Evolutionary conservation across 2,329 filamentous ascomycete genomes (phyloP).

Genomic region (Simplicillium aogashimaense): DNA sequence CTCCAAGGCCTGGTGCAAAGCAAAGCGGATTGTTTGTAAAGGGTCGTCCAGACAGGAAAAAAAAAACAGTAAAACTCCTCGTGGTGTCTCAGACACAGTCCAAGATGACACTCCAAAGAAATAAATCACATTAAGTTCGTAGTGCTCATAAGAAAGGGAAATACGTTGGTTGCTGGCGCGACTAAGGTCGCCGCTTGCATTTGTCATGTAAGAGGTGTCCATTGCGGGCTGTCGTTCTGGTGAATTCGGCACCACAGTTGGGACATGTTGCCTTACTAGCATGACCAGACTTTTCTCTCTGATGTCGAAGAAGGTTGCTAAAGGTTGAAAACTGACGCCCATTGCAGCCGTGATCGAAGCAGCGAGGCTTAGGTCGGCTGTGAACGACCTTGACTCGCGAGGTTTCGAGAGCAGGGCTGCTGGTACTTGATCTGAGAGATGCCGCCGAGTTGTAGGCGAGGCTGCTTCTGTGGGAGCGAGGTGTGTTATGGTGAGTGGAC

Average conservation of each 20-base stretch:
- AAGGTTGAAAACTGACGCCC: constrained; percentile 93
- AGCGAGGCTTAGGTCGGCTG: constrained; percentile 83
- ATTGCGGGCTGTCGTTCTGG: constrained; percentile 77
- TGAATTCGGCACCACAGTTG: constrained; percentile 88
- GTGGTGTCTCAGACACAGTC: neutral
- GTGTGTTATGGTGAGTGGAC: too few species aligned
- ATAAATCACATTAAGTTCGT: too few species aligned
- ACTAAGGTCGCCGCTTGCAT: constrained; percentile 53
- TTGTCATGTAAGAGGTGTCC: constrained; percentile 82
- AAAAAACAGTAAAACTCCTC: too few species aligned
- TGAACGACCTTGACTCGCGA: constrained; percentile 23
- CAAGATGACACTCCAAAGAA: constrained; percentile 7
- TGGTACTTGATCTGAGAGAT: too few species aligned
- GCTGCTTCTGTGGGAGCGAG: too few species aligned
- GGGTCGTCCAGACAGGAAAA: too few species aligned
- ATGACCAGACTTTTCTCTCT: constrained; percentile 88
- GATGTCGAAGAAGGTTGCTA: constrained; percentile 85
- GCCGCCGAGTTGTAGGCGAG: too few species aligned
- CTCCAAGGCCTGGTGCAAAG: too few species aligned
- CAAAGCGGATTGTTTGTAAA: too few species aligned
- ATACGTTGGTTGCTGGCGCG: constrained; percentile 21
- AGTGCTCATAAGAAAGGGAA: constrained; percentile 1
- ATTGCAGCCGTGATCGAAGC: constrained; percentile 96
- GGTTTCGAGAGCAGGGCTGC: too few species aligned
- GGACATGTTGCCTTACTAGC: constrained; percentile 83